These are phyloP conservation scores for Pneumocystis oryctolagi DNA, from an alignment of 1,139 yeast species.

Conservation along the genomic window DNA sequence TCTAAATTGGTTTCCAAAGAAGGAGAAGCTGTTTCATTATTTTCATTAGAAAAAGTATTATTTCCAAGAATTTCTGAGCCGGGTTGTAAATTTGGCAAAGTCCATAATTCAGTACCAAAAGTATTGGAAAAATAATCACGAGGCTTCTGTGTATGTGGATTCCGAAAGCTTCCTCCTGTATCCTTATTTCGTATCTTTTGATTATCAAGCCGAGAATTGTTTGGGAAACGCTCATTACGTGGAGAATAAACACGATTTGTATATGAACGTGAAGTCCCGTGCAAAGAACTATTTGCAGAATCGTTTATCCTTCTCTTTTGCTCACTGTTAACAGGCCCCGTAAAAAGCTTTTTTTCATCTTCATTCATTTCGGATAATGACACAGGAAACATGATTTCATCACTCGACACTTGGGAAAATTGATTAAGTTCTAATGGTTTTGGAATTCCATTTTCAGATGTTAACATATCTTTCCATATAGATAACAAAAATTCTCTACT, in stretches of 20 bases:
- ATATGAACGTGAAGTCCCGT: not conserved
- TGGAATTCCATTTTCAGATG: not conserved
- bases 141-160: not conserved
- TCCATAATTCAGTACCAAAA: not conserved
- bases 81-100: not conserved
- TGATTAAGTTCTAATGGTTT: not conserved
- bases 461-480: not conserved
- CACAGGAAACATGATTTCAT: not conserved
- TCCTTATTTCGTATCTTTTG: not conserved
- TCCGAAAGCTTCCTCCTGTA: not conserved
- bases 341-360: not conserved
- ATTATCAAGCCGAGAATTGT: not conserved
- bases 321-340: not conserved
- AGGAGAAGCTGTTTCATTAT: not conserved
- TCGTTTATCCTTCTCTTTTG: not conserved
- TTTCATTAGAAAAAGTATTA: not conserved
- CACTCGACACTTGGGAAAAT: not conserved
- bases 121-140: not conserved
- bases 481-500: not conserved
- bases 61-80: not conserved
- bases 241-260: not conserved
- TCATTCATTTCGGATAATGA: slow-evolving; percentile 1
- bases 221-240: not conserved
- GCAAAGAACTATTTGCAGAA: not conserved
- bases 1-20: not conserved